phyloP scores from a whole-genome alignment of 164 flowering plant genomes.

The Annona cherimola region DNA sequence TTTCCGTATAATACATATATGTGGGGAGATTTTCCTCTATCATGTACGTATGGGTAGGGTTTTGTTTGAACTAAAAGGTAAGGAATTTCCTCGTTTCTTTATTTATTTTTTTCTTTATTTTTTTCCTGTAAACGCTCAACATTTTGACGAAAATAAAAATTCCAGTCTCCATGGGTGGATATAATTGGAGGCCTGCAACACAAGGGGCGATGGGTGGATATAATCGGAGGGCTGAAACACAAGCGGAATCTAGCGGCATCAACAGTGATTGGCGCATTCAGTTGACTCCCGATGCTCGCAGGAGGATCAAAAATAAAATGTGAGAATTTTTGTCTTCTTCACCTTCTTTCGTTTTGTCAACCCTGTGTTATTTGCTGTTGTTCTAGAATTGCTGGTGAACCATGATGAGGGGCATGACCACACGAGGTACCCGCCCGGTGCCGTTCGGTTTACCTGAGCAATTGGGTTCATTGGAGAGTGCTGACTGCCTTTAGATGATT shows the following conservation, averaged over 20 bases:
- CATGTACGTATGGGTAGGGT: too few species aligned
- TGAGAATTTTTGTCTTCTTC: neutral
- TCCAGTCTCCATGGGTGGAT: too few species aligned
- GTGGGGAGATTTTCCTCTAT: too few species aligned
- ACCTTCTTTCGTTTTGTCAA: neutral
- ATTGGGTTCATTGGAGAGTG: neutral
- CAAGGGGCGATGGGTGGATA: too few species aligned
- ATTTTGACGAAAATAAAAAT: too few species aligned
- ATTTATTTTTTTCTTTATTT: too few species aligned
- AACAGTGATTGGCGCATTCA: slow-evolving; percentile 12
- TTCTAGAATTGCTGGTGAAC: neutral
- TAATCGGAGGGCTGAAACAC: slow-evolving; percentile 14
- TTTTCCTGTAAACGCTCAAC: too few species aligned
- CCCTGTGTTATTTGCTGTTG: neutral
- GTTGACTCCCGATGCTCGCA: slow-evolving; percentile 14
- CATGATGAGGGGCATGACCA: neutral
- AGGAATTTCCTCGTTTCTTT: too few species aligned
- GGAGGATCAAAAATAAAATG: slow-evolving; percentile 25
- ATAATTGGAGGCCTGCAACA: too few species aligned
- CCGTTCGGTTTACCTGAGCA: neutral
- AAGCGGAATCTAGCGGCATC: slow-evolving; percentile 12
- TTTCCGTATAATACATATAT: too few species aligned
- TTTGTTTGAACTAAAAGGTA: too few species aligned
- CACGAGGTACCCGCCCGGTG: neutral
- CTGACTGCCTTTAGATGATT: neutral